phyloP scores from a whole-genome alignment of 768 basidiomycete species.

The Mycena pura region DNA sequence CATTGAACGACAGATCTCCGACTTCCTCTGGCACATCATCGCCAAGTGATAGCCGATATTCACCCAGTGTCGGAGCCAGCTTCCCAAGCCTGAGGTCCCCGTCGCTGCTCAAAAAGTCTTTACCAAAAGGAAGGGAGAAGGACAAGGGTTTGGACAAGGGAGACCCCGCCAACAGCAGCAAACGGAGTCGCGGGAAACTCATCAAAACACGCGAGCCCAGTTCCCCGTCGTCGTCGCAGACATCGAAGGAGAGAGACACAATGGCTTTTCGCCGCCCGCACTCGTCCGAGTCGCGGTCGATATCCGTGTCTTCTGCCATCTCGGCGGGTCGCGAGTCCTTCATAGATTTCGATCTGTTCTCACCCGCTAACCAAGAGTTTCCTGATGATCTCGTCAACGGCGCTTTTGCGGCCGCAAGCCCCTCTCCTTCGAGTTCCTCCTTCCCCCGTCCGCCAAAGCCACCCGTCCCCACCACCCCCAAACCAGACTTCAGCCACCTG shows the following conservation, averaged over 20 bases:
- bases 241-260: background rate
- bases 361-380: conserved; percentile 8
- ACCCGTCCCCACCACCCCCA: conserved; percentile 53
- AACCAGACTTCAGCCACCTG: conserved; percentile 45
- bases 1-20: background rate
- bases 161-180: background rate
- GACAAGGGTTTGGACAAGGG: background rate
- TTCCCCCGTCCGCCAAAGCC: conserved; percentile 46
- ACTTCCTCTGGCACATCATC: conserved; percentile 1
- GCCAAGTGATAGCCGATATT: conserved; percentile 15
- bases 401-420: conserved; percentile 24
- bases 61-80: background rate
- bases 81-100: background rate
- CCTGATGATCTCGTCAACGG: background rate
- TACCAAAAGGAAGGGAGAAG: background rate
- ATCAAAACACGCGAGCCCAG: conserved; percentile 6
- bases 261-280: no score
- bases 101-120: background rate
- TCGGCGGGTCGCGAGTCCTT: conserved; percentile 25
- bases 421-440: no score
- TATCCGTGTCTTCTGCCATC: conserved; percentile 32
- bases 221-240: background rate
- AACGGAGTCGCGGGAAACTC: conserved; percentile 12
- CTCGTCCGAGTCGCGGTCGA: conserved; percentile 26
- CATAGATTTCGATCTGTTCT: conserved; percentile 29